Evolutionary conservation across 257 asterid genomes (phyloP), one percentile per base, ranked within the genome.

Genomic region (Solanum acaule): DNA sequence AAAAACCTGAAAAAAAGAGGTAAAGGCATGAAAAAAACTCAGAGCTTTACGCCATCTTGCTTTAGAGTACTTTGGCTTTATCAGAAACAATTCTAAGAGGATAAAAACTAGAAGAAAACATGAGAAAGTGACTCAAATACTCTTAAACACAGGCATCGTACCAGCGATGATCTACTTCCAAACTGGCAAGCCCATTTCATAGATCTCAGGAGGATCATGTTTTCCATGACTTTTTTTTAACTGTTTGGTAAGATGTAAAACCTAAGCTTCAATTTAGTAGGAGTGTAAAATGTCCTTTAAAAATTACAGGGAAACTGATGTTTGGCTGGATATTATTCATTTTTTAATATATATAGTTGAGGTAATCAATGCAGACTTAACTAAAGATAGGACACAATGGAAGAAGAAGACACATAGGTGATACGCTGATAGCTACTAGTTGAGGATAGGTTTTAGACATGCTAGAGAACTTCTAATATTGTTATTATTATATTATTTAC

Each of bases 1-100:
- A 88, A 91, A 93, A 35, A 93, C 94, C 95, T 92, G 90, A 8
- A 73, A 31, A 31, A 59, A 70, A 49, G 84, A 23, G 83, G 10
- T 37, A 6, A 6, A 76, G 0, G 22, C 83, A 38, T 76, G 56
- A 38, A 38, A 76, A 76, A 76, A 38, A 75, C 18, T 3, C 31
- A 8, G 8, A 37, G 83, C 1, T 75, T 75, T 35, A 35, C 8
- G 31, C 31, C 25, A 75, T 20, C 81, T 20, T 37, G 31, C 52
- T 22, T 75, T 75, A 75, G 46, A 75, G 46, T 73, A 75, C 27
- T 37, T 35, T 75, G 52, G 52, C 83, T 35, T 75, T 5, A 35
- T 37, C 27, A 75, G 16, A 5, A 75, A 34, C 37, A 18, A 18
- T 72, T 34, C 81, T 27, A 22, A 35, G 52, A 22, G 83, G 52